These are phyloP conservation scores for Seiridium unicorne DNA, from an alignment of 2,329 filamentous ascomycete genomes.

Conservation along the genomic window DNA sequence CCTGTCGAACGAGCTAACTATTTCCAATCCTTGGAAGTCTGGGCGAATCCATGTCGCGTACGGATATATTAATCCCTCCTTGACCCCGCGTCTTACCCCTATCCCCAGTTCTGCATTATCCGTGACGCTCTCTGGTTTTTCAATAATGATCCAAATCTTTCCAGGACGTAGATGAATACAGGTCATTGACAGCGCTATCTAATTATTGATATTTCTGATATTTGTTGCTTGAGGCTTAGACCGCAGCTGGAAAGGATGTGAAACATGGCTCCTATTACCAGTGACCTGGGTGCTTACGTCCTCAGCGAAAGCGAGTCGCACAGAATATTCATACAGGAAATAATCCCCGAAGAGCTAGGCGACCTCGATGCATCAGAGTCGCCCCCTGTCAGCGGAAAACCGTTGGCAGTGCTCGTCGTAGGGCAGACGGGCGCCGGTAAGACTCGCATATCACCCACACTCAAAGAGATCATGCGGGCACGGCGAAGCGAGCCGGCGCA, in stretches of 20 bases:
- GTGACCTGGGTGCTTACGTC: background rate
- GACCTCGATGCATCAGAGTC: background rate
- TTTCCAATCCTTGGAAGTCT: background rate
- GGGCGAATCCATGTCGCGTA: no score
- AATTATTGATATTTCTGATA: no score
- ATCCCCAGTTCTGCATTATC: no score
- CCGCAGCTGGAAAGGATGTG: background rate
- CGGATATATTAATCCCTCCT: no score
- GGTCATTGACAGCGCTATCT: no score
- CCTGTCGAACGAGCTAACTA: background rate
- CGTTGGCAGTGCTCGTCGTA: constrained; percentile 41
- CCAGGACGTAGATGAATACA: no score
- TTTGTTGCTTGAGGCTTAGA: background rate
- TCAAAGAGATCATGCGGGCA: constrained; percentile 30
- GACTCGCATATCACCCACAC: constrained; percentile 38
- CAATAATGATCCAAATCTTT: no score
- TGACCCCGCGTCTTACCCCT: no score
- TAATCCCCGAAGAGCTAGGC: background rate
- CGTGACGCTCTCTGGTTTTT: no score
- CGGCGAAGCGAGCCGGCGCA: constrained; percentile 27
- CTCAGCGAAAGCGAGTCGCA: background rate
- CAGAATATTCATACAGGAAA: background rate
- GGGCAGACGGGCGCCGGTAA: constrained; percentile 51
- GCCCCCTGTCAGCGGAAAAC: constrained; percentile 9
- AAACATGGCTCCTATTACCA: background rate